These are phyloP conservation scores for Coniosporium tulheliwenetii DNA, from an alignment of 2,329 filamentous ascomycete species.

Conservation along the genomic window DNA sequence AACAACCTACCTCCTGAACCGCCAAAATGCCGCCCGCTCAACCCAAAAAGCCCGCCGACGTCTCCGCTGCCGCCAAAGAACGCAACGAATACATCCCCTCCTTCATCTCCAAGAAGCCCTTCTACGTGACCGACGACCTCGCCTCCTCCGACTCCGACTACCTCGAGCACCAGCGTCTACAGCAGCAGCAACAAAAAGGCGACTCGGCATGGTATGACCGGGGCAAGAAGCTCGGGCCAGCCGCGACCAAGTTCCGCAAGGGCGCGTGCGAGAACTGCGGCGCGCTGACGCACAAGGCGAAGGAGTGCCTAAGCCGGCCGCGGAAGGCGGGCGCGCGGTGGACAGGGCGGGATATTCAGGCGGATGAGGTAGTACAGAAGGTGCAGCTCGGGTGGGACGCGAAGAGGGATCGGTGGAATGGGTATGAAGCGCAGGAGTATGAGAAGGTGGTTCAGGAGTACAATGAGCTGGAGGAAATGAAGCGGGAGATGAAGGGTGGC, in stretches of 20 bases:
- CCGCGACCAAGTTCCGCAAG: constrained; percentile 93
- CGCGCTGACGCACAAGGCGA: constrained; percentile 88
- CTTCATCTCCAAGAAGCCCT: constrained; percentile 96
- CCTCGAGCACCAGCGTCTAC: constrained; percentile 86
- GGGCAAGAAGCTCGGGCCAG: constrained; percentile 67
- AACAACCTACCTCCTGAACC: not conserved
- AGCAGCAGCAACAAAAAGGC: constrained; percentile 38
- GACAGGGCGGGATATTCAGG: constrained; percentile 85
- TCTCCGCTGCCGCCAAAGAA: constrained; percentile 51
- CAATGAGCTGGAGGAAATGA: constrained; percentile 68
- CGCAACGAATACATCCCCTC: constrained; percentile 93
- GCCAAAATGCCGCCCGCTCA: constrained; percentile 30
- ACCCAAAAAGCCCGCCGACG: constrained; percentile 32
- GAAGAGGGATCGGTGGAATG: constrained; percentile 95
- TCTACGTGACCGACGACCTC: constrained; percentile 74
- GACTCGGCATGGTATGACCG: constrained; percentile 86
- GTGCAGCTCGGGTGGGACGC: constrained; percentile 89
- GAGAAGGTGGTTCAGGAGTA: constrained; percentile 76
- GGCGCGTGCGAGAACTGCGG: constrained; percentile 98
- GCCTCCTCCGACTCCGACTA: constrained; percentile 62
- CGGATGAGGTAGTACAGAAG: constrained; percentile 76
- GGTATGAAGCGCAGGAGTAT: constrained; percentile 86
- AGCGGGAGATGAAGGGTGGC: constrained; percentile 28
- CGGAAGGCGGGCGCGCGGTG: constrained; percentile 81
- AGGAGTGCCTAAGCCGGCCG: constrained; percentile 81